Evolutionary conservation across 2,329 filamentous ascomycete species (phyloP).

Genomic region (Fusarium subtropicale): DNA sequence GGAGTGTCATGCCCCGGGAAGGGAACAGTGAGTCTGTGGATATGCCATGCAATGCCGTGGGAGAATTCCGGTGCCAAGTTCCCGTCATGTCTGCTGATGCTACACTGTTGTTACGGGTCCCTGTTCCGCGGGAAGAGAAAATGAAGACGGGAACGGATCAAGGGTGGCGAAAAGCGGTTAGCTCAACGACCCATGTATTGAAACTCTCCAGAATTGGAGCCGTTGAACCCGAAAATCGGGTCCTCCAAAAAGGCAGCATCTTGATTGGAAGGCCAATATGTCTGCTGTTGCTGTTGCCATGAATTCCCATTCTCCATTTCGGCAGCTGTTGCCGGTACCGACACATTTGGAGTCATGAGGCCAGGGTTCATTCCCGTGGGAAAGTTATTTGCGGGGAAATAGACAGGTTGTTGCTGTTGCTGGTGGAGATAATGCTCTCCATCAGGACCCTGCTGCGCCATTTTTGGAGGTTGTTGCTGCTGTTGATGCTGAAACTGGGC

Average conservation of each 20-base stretch:
- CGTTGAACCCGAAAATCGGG: slow-evolving; percentile 50
- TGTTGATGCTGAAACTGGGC: background rate
- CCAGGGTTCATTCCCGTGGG: slow-evolving; percentile 13
- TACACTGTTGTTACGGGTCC: background rate
- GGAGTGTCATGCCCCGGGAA: slow-evolving; percentile 2
- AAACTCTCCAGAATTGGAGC: slow-evolving; percentile 46
- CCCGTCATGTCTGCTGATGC: background rate
- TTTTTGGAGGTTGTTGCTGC: slow-evolving; percentile 11
- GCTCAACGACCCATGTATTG: slow-evolving; percentile 28
- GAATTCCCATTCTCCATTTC: slow-evolving; percentile 14
- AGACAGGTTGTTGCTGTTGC: slow-evolving; percentile 18
- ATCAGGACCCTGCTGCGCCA: slow-evolving; percentile 10
- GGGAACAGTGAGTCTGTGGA: background rate
- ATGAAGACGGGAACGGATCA: background rate
- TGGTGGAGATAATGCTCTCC: slow-evolving; percentile 21
- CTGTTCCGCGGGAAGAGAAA: background rate
- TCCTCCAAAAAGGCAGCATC: slow-evolving; percentile 44
- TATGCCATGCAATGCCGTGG: slow-evolving; percentile 1
- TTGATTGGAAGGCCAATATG: slow-evolving; percentile 20
- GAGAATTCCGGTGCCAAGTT: background rate
- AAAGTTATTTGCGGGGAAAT: slow-evolving; percentile 19
- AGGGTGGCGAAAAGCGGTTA: background rate
- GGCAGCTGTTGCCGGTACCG: background rate
- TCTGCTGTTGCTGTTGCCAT: slow-evolving; percentile 19
- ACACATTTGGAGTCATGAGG: background rate